Base-by-base conservation (phyloP, 345 rosid genomes). In the Eucalyptus curtisii region DNA sequence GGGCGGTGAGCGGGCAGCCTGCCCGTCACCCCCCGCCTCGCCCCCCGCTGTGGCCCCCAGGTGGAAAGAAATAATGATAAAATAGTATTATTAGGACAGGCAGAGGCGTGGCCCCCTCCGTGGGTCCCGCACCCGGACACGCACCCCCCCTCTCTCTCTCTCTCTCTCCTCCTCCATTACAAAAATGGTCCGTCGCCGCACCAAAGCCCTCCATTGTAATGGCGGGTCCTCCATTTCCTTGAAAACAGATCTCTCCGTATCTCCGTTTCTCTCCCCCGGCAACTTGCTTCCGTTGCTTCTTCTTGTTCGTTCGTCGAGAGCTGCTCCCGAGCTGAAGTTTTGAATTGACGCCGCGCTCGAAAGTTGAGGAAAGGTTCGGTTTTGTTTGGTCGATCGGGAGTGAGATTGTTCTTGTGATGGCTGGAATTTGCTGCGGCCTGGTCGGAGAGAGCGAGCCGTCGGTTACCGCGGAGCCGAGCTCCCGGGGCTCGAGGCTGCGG, bases 391-490 rank as follows among this genome's bases (percentile, higher is more conserved):
- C 59, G 85, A 53, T 37, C 55, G 20, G 37, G 37, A 81, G 44
- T 9, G 61, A 37, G 37, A 40, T 45, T 47, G 31, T 2, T 22
- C 52, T 61, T 88, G 49, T 49, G 76, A 96, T 95, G 99, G 99
- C 98, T 57, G 97, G 97, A 79, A 92, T 96, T 88, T 96, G 97
- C 88, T 97, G 95, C 55, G 98, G 96, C 66, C 93, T 96, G 52
- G 96, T 93, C 71, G 94, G 95, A 1, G 99, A 96, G 40, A 93
- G 90, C 86, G 98, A 97, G 90, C n/a, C 95, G 8, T 64, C 93
- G 31, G 93, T 91, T 40, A 40, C 96, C 7, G 93, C 89, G 22
- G 97, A 96, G 89, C 91, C 95, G 5, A 91, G 91, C 50, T 89
- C 96, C 4, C 92, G 94, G 64, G 90, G 92, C 53, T 91, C 96